Evolutionary conservation across 2,329 filamentous ascomycete species (phyloP), one percentile per base, ranked within the genome.

Genomic region (Erysiphe pulchra): DNA sequence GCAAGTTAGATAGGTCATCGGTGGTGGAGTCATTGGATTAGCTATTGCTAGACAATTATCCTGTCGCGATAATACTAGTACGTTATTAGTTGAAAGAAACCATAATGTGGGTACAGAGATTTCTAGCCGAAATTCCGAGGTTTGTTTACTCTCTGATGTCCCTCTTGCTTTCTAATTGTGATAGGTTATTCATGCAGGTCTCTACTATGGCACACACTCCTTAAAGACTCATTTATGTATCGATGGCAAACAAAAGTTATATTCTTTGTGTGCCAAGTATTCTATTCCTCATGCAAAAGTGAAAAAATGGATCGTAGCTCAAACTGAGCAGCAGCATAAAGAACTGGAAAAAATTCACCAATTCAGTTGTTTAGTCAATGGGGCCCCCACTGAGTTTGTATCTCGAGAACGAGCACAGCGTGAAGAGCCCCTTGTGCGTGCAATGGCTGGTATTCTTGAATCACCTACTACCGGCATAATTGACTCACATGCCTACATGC

Each of bases 241-340:
- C 51, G 65, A 67, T 31, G 90, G 90, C 48, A 77, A 77, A 53
- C 59, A 77, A 31, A 66, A 84, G 59, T 66, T 95, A 48, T 98
- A 98, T 62, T 68, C 66, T 4, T 72, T 92, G 38, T 94, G 87
- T 64, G 61, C 64, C 5, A 63, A 63, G 47, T 65, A 81, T 54
- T 61, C 62, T 79, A 98, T 44, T 73, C 74, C 20, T 24, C 71
- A 90, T 62, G 68, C 68, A 46, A 78, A 78, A 57, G 80, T 75
- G 20, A 85, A 85, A 48, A 95, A 94, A 65, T 94, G 87, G 86
- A 80, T 95, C 55, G 81, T 95, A 1, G 87, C 87, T 0, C 90
- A 95, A 64, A 79, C 75, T 45, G 67, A 68, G 1, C 63, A 63
- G 42, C 82, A 95, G 50, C 53, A 47, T 44, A 52, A 56, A 45